Percentiles rank a stretch among this genome's conserved stretches.
Conservation (phyloP, 2,329 filamentous ascomycete genomes). For the Trichoderma atrobrunneum region DNA sequence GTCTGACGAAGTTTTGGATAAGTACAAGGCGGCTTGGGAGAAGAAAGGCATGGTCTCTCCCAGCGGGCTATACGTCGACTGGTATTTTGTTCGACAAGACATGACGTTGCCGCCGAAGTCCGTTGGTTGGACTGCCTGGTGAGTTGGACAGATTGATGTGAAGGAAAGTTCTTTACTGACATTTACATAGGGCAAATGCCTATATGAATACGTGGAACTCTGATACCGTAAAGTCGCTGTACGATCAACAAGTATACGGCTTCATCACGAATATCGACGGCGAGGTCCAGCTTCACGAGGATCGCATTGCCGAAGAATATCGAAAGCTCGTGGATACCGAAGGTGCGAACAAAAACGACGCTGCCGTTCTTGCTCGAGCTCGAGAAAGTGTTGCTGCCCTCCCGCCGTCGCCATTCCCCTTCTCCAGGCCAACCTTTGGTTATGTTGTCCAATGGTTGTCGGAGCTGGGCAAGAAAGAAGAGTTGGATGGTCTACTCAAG, state of each 20-base stretch:
- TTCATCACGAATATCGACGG: constrained; percentile 29
- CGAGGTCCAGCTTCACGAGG: constrained; percentile 25
- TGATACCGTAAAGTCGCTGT: constrained; percentile 28
- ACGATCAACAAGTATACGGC: constrained; percentile 25
- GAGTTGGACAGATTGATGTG: neutral
- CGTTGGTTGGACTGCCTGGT: constrained; percentile 6
- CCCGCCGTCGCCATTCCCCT: neutral
- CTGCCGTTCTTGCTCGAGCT: constrained; percentile 6
- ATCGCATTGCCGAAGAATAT: constrained; percentile 27
- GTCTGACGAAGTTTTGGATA: constrained; percentile 31
- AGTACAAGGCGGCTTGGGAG: constrained; percentile 37
- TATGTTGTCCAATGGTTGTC: constrained; percentile 35
- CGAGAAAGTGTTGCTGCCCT: constrained; percentile 18
- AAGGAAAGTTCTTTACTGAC: neutral
- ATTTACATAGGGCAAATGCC: constrained; percentile 25
- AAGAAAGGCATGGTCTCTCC: constrained; percentile 27
- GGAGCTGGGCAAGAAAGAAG: constrained; percentile 28
- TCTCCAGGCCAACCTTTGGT: constrained; percentile 24
- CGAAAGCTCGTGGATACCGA: constrained; percentile 20
- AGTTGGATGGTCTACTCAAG: constrained; percentile 26
- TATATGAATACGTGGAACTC: constrained; percentile 41
- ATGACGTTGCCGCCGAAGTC: neutral
- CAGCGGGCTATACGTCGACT: constrained; percentile 28
- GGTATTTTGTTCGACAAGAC: constrained; percentile 16
- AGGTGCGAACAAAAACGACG: constrained; percentile 20